These are phyloP conservation scores for Nyctanthes arbortristis DNA, from an alignment of 257 asterid species.

Conservation along the genomic window DNA sequence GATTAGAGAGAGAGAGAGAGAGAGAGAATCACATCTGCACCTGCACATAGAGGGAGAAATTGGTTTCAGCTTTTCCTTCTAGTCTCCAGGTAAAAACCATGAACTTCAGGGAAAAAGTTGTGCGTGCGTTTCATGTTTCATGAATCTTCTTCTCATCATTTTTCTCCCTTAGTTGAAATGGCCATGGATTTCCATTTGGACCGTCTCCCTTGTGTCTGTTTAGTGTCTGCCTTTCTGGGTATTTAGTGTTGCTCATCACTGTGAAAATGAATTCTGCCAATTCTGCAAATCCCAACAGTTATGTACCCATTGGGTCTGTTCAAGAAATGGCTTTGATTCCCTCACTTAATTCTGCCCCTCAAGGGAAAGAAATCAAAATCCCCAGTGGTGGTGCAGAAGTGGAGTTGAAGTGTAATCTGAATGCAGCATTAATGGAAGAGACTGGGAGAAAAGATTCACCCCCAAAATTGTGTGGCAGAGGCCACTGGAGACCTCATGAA, in stretches of 20 bases:
- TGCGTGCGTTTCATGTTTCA: background rate
- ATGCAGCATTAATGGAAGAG: conserved; percentile 9
- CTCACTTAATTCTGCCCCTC: conserved; percentile 18
- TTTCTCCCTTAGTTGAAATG: background rate
- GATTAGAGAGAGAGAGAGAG: background rate
- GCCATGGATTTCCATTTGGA: too few species aligned
- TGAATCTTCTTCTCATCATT: background rate
- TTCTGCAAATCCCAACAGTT: conserved; percentile 19
- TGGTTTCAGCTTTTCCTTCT: too few species aligned
- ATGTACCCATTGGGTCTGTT: conserved; percentile 7
- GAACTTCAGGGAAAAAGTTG: too few species aligned
- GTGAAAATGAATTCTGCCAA: conserved; percentile 7
- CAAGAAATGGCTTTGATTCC: conserved; percentile 29
- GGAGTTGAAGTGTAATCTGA: conserved; percentile 14
- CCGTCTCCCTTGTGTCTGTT: too few species aligned
- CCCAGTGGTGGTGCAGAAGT: conserved; percentile 13
- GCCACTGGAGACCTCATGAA: conserved; percentile 59
- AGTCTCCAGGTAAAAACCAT: too few species aligned
- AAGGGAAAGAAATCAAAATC: background rate
- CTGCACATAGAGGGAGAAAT: background rate
- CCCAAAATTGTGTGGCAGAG: conserved; percentile 40
- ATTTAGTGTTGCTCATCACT: too few species aligned
- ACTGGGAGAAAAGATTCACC: conserved; percentile 16
- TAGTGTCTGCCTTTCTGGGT: conserved; percentile 24
- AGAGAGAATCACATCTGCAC: too few species aligned